Evolutionary conservation across 2,329 filamentous ascomycete species (phyloP).

Genomic region (Talaromyces sp.): DNA sequence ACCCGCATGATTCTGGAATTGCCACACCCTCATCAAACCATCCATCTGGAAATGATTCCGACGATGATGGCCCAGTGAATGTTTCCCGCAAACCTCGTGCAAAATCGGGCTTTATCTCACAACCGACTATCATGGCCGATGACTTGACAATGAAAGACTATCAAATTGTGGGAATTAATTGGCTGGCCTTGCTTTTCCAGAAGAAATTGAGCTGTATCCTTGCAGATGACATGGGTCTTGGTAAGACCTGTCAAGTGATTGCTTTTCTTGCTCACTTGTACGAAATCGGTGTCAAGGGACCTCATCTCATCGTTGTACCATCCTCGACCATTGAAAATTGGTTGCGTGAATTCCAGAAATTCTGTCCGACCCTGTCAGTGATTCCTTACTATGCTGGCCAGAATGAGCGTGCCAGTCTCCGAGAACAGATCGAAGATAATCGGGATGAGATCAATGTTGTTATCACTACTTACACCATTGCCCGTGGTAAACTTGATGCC

Average conservation of each 20-base stretch:
- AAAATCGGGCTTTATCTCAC: conserved; percentile 54
- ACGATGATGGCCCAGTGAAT: conserved; percentile 44
- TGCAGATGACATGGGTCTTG: conserved; percentile 93
- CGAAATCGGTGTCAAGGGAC: conserved; percentile 68
- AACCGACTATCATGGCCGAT: conserved; percentile 77
- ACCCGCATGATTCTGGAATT: conserved; percentile 66
- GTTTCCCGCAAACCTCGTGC: conserved; percentile 36
- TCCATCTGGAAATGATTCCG: conserved; percentile 32
- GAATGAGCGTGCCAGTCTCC: conserved; percentile 67
- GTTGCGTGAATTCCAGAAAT: conserved; percentile 85
- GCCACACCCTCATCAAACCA: conserved; percentile 60
- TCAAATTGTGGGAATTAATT: conserved; percentile 91
- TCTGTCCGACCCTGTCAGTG: conserved; percentile 76
- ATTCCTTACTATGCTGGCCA: conserved; percentile 73
- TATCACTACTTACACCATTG: conserved; percentile 72
- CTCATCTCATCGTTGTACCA: conserved; percentile 84
- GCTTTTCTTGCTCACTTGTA: conserved; percentile 84
- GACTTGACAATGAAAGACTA: conserved; percentile 85
- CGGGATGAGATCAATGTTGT: conserved; percentile 69
- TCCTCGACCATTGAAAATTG: conserved; percentile 95
- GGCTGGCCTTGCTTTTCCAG: conserved; percentile 82
- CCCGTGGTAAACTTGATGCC: conserved; percentile 63
- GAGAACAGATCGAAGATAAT: conserved; percentile 66
- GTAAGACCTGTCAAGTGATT: conserved; percentile 97
- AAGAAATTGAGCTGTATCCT: conserved; percentile 84